Evolutionary conservation across 129 eudicot genomes (phyloP).

Genomic region (Arctium minus): DNA sequence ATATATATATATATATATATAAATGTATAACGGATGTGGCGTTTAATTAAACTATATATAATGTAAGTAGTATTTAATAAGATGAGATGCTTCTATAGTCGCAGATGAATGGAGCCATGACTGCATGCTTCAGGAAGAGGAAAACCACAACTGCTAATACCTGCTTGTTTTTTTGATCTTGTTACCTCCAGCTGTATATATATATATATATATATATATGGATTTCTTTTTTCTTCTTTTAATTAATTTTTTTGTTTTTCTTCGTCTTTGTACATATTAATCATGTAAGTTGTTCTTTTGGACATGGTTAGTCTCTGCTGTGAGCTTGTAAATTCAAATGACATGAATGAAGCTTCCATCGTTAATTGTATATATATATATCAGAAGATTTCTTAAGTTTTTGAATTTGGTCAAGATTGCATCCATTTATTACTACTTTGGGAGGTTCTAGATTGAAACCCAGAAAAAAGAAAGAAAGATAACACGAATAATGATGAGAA

Average conservation of each 20-base stretch:
- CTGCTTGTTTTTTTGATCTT: not conserved
- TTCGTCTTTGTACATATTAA: not conserved
- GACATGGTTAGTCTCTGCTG: not conserved
- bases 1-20: constrained; percentile 1
- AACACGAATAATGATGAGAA: not conserved
- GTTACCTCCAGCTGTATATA: not conserved
- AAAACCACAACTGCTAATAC: not conserved
- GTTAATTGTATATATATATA: constrained; percentile 7
- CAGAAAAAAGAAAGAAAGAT: not conserved
- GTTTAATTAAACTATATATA: not conserved
- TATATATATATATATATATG: constrained; percentile 3
- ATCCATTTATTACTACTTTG: not conserved
- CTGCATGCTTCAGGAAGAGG: constrained; percentile 13
- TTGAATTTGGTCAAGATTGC: not conserved
- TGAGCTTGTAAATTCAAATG: not conserved
- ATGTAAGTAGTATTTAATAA: constrained; percentile 3
- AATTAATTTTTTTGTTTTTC: not conserved
- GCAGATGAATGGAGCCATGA: constrained; percentile 12
- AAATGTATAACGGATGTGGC: constrained; percentile 5
- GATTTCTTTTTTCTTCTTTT: not conserved
- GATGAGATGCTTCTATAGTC: constrained; percentile 29
- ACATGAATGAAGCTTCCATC: constrained; percentile 24
- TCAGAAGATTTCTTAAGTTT: not conserved
- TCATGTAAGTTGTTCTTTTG: not conserved
- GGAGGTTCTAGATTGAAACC: not conserved